Base-by-base conservation (phyloP, 495 filamentous ascomycete genomes). In the Elasticomyces elasticus region DNA sequence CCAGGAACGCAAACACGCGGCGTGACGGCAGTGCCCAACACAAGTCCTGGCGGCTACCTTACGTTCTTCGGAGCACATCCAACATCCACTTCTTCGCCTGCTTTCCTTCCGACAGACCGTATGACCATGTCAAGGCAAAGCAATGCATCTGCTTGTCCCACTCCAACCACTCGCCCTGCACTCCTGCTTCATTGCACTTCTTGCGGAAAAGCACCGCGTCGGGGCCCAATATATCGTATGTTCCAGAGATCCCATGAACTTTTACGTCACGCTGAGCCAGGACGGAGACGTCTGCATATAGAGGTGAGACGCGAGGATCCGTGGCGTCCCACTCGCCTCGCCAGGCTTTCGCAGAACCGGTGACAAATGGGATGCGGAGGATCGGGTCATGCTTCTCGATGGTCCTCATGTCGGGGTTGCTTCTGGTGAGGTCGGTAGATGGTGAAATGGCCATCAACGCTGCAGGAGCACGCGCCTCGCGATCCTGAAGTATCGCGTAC, bases 111-210 rank as follows among this genome's bases (percentile, higher is more conserved):
- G 42, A 50, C 35, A 74, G 40, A 9, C 62, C 56, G 56, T 68
- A 72, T 7, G 54, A 25, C 56, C 60, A 68, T n/a, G 69, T 61
- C 17, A 74, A 54, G 33, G 67, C 61, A 54, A 74, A 74, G 52
- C 66, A 70, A 64, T 74, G 71, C 69, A 76, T 71, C 61, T 73
- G 70, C 59, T 67, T 71, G 13, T 74, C 69, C 71, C 70, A 74
- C 17, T 67, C 54, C 52, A 75, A 45, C 71, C 70, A 73, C 52
- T 70, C 57, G 10, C 71, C 68, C 20, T 44, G 23, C 13, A 72
- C 66, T 9, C 67, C 66, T 26, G 53, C 58, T n/a, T 63, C 30
- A 30, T 41, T 55, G 25, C 57, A 67, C 40, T 58, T 65, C 24
- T 73, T 59, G 19, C 65, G 43, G 47, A 73, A 72, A 12, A 63